Conservation (phyloP, 352 stramenopile species). For the Pythium pectinolyticum region DNA sequence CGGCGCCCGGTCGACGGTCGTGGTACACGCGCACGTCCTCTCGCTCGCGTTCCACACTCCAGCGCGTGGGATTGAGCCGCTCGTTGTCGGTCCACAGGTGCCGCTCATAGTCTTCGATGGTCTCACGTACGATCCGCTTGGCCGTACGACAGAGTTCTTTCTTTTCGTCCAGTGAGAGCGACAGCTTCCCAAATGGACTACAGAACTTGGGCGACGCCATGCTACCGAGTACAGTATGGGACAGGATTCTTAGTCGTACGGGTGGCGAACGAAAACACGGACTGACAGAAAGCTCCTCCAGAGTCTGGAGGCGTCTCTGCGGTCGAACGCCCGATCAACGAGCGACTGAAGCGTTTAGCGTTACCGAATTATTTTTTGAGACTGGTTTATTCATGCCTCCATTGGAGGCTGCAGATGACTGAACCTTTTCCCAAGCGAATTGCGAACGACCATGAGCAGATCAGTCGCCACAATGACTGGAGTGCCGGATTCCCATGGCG, state of each 20-base stretch:
- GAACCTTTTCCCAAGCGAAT: too few relatives aligned
- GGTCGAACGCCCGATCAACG: conserved; percentile 1
- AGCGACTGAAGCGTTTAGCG: background rate
- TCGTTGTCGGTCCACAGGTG: conserved; percentile 42
- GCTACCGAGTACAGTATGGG: background rate
- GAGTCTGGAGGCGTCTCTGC: too few relatives aligned
- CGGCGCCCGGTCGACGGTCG: conserved; percentile 42
- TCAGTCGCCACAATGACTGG: background rate
- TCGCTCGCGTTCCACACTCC: conserved; percentile 47
- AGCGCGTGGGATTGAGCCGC: conserved; percentile 39
- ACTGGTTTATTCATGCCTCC: too few relatives aligned
- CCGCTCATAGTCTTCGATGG: conserved; percentile 49
- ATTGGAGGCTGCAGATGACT: too few relatives aligned
- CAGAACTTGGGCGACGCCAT: conserved; percentile 30
- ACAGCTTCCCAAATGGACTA: conserved; percentile 50
- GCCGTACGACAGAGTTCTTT: conserved; percentile 47
- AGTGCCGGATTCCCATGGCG: background rate
- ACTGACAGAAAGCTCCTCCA: too few relatives aligned
- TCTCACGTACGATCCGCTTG: conserved; percentile 52
- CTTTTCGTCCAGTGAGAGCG: conserved; percentile 54
- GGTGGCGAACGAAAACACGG: too few relatives aligned
- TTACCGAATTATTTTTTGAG: too few relatives aligned
- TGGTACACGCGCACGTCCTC: conserved; percentile 50
- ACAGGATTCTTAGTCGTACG: too few relatives aligned
- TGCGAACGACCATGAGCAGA: too few relatives aligned